Percentiles rank a stretch among this genome's conserved stretches.
Evolutionary conservation across 768 basidiomycete genomes (phyloP).

Genomic region (Gautieria morchelliformis): DNA sequence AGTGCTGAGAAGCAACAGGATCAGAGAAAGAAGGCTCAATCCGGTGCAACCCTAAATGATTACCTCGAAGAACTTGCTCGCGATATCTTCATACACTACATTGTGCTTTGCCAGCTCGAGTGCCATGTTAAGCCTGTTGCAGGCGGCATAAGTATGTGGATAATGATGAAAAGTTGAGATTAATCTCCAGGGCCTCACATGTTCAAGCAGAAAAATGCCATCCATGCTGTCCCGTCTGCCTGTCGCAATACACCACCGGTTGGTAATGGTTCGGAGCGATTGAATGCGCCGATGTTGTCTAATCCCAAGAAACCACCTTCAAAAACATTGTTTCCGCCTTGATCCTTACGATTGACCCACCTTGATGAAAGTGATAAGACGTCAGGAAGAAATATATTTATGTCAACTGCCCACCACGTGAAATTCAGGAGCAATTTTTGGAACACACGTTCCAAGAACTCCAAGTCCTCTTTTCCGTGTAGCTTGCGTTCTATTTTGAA

Average conservation of each 20-base stretch:
- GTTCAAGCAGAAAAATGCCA: conserved; percentile 97
- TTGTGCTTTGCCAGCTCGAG: conserved; percentile 98
- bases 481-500: conserved; percentile 99
- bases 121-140: conserved; percentile 82
- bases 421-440: conserved; percentile 95
- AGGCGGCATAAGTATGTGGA: conserved; percentile 6
- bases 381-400: background rate
- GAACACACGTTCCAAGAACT: conserved; percentile 95
- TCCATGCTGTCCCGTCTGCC: conserved; percentile 99
- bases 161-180: background rate
- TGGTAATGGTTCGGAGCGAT: conserved; percentile 92
- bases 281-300: conserved; percentile 97
- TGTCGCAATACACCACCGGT: conserved; percentile 92
- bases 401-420: conserved; percentile 56
- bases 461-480: conserved; percentile 79
- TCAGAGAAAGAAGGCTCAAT: conserved; percentile 2
- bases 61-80: conserved; percentile 94
- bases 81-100: conserved; percentile 95
- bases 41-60: background rate
- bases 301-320: conserved; percentile 97
- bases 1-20: conserved; percentile 50
- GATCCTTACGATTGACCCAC: conserved; percentile 99
- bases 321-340: conserved; percentile 91
- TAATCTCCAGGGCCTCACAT: conserved; percentile 45
- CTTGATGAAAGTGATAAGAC: conserved; percentile 24